Percentiles rank a stretch among this genome's conserved stretches.
phyloP scores from a whole-genome alignment of 352 stramenopile genomes.

The Phytophthora capsici region DNA sequence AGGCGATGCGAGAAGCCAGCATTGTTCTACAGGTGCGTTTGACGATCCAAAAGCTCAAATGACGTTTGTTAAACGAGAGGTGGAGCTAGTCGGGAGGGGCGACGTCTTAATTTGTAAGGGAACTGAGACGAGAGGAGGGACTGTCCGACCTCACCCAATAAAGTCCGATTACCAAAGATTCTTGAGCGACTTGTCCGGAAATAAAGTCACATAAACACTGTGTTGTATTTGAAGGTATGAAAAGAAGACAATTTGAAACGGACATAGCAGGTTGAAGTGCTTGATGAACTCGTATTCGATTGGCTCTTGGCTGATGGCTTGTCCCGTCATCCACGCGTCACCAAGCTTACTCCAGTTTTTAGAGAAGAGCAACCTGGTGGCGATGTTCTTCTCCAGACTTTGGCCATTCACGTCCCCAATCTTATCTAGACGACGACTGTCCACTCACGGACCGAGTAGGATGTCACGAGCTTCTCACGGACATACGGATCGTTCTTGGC shows the following conservation, averaged over 20 bases:
- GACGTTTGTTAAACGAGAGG: constrained; percentile 35
- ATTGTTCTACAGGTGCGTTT: constrained; percentile 12
- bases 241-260: no score
- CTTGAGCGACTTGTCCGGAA: no score
- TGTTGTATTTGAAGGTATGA: no score
- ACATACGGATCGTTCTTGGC: constrained; percentile 70
- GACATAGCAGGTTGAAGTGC: no score
- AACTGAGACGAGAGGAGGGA: background rate
- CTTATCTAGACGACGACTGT: constrained; percentile 32
- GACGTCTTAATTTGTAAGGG: constrained; percentile 21
- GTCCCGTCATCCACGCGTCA: no score
- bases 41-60: constrained; percentile 43
- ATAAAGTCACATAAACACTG: background rate
- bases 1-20: constrained; percentile 29
- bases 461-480: constrained; percentile 63
- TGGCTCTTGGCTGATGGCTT: no score
- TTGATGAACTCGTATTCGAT: no score
- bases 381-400: no score
- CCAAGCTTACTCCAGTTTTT: no score
- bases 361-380: no score
- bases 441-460: constrained; percentile 64
- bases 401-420: background rate
- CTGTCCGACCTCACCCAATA: constrained; percentile 27
- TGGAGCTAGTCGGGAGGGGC: constrained; percentile 19
- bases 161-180: constrained; percentile 19